A percentile compares a stretch with the other conserved stretches of the same genome.
Conservation (phyloP, 2,329 filamentous ascomycete genomes). For the Fusarium nurragi region DNA sequence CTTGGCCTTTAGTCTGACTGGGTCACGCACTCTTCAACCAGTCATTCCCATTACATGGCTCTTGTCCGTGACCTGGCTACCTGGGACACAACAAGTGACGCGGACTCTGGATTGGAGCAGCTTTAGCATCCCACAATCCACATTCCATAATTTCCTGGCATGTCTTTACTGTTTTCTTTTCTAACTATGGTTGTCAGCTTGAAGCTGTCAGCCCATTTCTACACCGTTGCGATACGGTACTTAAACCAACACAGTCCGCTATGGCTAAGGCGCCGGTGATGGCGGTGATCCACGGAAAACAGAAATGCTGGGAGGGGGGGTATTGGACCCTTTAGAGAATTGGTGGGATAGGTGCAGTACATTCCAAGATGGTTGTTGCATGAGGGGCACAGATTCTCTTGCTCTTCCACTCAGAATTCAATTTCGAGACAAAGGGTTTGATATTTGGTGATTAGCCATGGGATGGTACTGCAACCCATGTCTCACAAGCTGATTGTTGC, state of each 20-base stretch:
- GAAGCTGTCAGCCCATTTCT: constrained; percentile 36
- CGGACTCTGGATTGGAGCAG: constrained; percentile 30
- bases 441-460: background rate
- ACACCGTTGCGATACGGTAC: constrained; percentile 26
- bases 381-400: constrained; percentile 9
- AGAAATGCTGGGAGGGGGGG: constrained; percentile 10
- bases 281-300: constrained; percentile 11
- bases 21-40: constrained; percentile 39
- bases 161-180: constrained; percentile 8
- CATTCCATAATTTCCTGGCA: constrained; percentile 21
- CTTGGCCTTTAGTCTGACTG: constrained; percentile 33
- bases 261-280: constrained; percentile 27
- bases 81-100: constrained; percentile 37
- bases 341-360: constrained; percentile 30
- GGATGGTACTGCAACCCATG: constrained; percentile 13
- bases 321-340: constrained; percentile 25
- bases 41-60: constrained; percentile 31
- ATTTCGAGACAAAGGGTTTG: constrained; percentile 24
- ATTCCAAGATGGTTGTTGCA: constrained; percentile 21
- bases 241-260: constrained; percentile 19
- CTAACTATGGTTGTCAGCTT: constrained; percentile 4
- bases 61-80: constrained; percentile 27
- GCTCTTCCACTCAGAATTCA: background rate
- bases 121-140: constrained; percentile 22
- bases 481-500: constrained; percentile 34